Evolutionary conservation across 805 yeast species (phyloP).

Genomic region (Isabelozyma heimii): DNA sequence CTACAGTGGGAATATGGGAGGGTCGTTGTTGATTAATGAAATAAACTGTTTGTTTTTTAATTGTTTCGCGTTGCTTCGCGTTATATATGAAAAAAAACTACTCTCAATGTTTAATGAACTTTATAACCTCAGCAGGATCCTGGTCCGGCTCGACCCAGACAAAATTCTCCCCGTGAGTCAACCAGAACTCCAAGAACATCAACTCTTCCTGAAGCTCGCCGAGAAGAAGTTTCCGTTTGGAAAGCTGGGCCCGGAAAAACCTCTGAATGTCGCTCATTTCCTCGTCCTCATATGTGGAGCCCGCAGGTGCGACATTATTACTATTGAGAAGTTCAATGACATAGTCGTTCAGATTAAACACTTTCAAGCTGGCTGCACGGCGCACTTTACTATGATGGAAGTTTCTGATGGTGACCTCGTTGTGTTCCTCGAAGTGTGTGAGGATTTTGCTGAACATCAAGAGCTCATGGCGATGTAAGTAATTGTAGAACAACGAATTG

Average conservation of each 20-base stretch:
- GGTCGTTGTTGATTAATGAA: no score
- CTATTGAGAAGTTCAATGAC: slow-evolving; percentile 19
- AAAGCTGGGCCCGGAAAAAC: slow-evolving; percentile 20
- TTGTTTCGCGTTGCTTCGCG: not conserved
- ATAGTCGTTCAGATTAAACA: slow-evolving; percentile 17
- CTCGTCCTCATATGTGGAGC: not conserved
- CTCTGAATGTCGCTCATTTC: slow-evolving; percentile 9
- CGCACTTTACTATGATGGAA: slow-evolving; percentile 34
- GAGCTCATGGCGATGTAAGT: slow-evolving; percentile 29
- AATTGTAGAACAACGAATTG: slow-evolving; percentile 21
- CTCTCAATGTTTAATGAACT: slow-evolving; percentile 3
- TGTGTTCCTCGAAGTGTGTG: slow-evolving; percentile 40
- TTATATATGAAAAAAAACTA: not conserved
- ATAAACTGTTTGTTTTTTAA: no score
- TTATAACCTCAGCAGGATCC: slow-evolving; percentile 37
- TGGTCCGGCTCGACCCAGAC: slow-evolving; percentile 47
- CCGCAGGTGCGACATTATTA: not conserved
- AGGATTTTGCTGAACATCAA: slow-evolving; percentile 30
- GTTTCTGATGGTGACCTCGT: slow-evolving; percentile 38
- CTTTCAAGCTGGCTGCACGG: slow-evolving; percentile 11
- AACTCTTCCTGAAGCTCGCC: slow-evolving; percentile 35
- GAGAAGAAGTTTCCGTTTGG: slow-evolving; percentile 30
- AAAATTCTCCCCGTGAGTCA: slow-evolving; percentile 32
- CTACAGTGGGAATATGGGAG: not conserved
- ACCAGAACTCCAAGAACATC: slow-evolving; percentile 36